Conservation (phyloP, 208 protist genomes). For the Acanthamoeba royreba region DNA sequence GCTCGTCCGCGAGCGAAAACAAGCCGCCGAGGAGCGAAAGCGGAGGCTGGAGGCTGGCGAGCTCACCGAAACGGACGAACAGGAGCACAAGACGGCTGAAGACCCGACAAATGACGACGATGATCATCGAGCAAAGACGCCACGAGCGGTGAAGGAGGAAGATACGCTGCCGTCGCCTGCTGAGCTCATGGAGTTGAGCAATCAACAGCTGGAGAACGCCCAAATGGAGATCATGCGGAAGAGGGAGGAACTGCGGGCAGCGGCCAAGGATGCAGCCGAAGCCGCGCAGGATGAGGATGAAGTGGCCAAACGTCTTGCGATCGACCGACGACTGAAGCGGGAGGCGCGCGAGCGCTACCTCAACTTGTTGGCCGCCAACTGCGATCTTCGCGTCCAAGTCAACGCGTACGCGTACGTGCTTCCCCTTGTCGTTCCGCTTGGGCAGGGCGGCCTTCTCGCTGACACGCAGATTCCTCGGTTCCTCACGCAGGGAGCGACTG, state of each 20-base stretch:
- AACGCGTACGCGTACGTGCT: not conserved
- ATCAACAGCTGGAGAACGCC: not conserved
- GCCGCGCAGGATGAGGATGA: too few relatives aligned
- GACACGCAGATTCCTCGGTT: not conserved
- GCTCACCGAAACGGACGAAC: not conserved
- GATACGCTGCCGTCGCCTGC: not conserved
- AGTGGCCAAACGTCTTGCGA: not conserved
- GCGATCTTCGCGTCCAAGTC: not conserved
- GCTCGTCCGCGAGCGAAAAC: not conserved
- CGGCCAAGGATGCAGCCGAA: not conserved
- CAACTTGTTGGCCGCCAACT: not conserved
- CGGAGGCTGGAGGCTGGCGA: not conserved
- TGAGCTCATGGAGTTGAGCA: conserved; percentile 1
- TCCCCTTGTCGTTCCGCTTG: not conserved
- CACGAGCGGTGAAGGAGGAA: not conserved
- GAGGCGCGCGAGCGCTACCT: not conserved
- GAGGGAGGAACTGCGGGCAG: not conserved
- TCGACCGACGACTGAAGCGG: not conserved
- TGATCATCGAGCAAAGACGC: too few relatives aligned
- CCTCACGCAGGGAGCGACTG: not conserved
- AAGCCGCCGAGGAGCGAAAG: not conserved
- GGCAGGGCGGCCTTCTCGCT: not conserved
- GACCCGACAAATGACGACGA: not conserved
- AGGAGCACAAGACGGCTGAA: not conserved
- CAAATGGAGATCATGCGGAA: not conserved